Evolutionary conservation across 257 asterid genomes (phyloP).

Genomic region (Primulina eburnea): DNA sequence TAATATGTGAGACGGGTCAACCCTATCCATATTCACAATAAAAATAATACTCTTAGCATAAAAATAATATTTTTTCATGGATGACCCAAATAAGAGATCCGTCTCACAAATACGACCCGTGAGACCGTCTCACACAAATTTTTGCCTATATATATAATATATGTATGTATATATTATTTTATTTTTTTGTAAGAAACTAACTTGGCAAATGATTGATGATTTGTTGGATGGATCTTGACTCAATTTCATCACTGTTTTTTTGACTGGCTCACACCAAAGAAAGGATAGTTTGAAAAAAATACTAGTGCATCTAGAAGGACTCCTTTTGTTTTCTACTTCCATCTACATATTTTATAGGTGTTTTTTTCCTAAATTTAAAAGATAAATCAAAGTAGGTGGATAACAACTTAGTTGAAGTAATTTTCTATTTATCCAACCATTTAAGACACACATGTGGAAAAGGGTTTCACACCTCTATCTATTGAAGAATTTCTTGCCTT

Average conservation of each 20-base stretch:
- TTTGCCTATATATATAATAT: too few relatives aligned
- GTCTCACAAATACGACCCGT: too few relatives aligned
- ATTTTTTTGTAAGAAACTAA: background rate
- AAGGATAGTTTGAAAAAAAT: background rate
- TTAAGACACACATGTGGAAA: background rate
- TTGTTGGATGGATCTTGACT: background rate
- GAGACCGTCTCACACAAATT: too few relatives aligned
- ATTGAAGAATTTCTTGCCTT: background rate
- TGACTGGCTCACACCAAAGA: background rate
- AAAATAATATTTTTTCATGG: too few relatives aligned
- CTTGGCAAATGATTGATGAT: background rate
- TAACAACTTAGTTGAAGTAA: background rate
- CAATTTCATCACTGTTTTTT: background rate
- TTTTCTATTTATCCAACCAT: background rate
- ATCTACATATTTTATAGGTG: background rate
- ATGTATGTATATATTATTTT: too few relatives aligned
- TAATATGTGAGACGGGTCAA: too few relatives aligned
- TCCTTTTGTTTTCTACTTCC: background rate
- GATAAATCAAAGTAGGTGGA: background rate
- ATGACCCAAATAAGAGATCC: too few relatives aligned
- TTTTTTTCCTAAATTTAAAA: too few relatives aligned
- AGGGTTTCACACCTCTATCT: too few relatives aligned
- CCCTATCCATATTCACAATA: too few relatives aligned
- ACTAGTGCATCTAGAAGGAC: background rate
- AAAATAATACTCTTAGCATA: too few relatives aligned